Evolutionary conservation across 2,329 filamentous ascomycete genomes (phyloP).

Genomic region (Bipolaris cookei): DNA sequence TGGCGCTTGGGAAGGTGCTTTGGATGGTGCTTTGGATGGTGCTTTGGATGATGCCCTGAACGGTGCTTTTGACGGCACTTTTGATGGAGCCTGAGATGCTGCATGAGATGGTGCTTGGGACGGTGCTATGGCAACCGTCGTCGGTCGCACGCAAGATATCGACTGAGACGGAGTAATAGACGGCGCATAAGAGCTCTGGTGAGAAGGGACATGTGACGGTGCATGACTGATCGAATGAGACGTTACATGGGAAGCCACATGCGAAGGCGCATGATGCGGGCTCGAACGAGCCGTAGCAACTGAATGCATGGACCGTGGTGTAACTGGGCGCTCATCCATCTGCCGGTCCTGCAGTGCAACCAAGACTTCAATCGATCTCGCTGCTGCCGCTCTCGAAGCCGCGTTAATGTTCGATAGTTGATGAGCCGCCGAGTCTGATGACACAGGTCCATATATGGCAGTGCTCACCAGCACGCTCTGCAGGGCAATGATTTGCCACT

Average conservation of each 20-base stretch:
- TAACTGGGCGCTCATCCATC: constrained; percentile 23
- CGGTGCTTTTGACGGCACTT: not conserved
- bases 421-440: constrained; percentile 39
- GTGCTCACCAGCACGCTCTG: constrained; percentile 42
- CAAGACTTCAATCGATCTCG: constrained; percentile 38
- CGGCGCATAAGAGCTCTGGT: not conserved
- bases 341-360: constrained; percentile 36
- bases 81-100: not conserved
- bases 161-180: constrained; percentile 8
- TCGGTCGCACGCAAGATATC: not conserved
- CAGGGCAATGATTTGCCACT: constrained; percentile 46
- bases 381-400: constrained; percentile 40
- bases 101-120: constrained; percentile 4
- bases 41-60: constrained; percentile 14
- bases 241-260: not conserved
- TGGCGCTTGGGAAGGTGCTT: constrained; percentile 15
- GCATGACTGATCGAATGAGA: not conserved
- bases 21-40: not conserved
- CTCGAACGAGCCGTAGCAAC: constrained; percentile 14
- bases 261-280: constrained; percentile 6
- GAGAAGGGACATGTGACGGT: constrained; percentile 1
- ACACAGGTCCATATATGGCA: constrained; percentile 46
- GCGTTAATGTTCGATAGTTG: constrained; percentile 40
- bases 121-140: not conserved
- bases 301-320: constrained; percentile 25